Evolutionary conservation across 1,139 yeast species (phyloP).

Genomic region (Pichia sp.): DNA sequence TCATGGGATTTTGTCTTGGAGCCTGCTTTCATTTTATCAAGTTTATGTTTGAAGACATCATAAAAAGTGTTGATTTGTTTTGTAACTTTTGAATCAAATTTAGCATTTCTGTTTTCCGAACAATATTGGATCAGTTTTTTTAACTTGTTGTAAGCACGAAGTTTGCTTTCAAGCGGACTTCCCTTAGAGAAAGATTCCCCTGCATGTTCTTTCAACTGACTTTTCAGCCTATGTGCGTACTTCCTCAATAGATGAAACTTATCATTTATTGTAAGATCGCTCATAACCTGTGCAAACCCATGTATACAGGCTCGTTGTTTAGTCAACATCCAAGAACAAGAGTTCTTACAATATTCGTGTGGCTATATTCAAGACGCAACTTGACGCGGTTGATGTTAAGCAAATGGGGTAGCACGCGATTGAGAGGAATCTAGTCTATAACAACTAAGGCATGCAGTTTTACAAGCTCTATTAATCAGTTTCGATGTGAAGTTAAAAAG

Average conservation of each 20-base stretch:
- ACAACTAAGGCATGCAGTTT: not conserved
- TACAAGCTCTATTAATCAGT: no score
- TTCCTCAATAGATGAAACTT: conserved; percentile 1
- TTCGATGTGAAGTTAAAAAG: not conserved
- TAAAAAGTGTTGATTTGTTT: conserved; percentile 7
- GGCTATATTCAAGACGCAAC: no score
- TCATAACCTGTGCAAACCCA: not conserved
- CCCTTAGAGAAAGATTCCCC: conserved; percentile 11
- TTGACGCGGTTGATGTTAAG: no score
- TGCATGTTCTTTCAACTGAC: conserved; percentile 6
- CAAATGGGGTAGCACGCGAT: not conserved
- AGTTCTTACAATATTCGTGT: no score
- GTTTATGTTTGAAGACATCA: not conserved
- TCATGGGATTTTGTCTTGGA: not conserved
- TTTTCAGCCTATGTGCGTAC: conserved; percentile 10
- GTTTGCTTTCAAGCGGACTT: conserved; percentile 7
- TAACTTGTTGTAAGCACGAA: conserved; percentile 10
- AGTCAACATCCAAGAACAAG: no score
- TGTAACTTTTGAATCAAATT: not conserved
- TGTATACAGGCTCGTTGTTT: no score
- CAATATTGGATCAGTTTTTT: conserved; percentile 4
- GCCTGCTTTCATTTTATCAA: not conserved
- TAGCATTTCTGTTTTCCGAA: not conserved
- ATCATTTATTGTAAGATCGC: not conserved
- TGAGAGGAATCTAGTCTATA: not conserved